Base-by-base conservation (phyloP, 2,329 filamentous ascomycete genomes). In the Fusarium decemcellulare region DNA sequence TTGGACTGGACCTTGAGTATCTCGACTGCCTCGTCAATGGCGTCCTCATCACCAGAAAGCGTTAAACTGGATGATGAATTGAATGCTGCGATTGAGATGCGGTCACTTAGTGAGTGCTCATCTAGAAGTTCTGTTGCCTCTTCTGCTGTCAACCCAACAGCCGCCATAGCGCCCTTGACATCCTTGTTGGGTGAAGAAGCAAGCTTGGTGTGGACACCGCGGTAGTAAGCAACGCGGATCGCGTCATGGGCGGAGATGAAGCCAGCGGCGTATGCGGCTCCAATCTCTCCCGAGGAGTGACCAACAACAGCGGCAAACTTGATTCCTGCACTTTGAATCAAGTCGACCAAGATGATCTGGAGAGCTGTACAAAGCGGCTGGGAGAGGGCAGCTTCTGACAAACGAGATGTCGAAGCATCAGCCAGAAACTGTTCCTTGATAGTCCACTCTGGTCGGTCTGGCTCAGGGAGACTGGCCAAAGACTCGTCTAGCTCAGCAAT, bases 271-370 rank as follows among this genome's bases (percentile, higher is more conserved):
- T 86, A 88, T 0, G 83, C 85, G 0, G 84, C 84, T 0, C 74
- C 84, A 15, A 87, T 86, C 65, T 87, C 85, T 3, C 85, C 85
- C 0, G 81, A 83, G 0, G 84, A 86, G 67, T 87, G 85, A 3
- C 85, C 85, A 4, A 85, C 77, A 0, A 84, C 82, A 2, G 77
- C 78, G 2, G 62, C 39, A 8, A 82, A 78, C 0, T 54, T 47
- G 18, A 85, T 57, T 5, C 79, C 79, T 6, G 78, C 79, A 0
- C 72, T 63, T 0, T 59, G 43, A 1, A 79, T 65, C 2, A 76
- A 57, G 8, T 79, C 73, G 6, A 79, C 71, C 1, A 79, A 54
- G 2, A 73, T 61, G 5, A 78, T 63, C 54, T 79, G 67, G 0
- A 80, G 30, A 0, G 74, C 77, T 2, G 78, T 79, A 30, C 76